These are phyloP conservation scores for Saccharomycopsis malanga DNA, from an alignment of 805 yeast genomes.

Conservation along the genomic window DNA sequence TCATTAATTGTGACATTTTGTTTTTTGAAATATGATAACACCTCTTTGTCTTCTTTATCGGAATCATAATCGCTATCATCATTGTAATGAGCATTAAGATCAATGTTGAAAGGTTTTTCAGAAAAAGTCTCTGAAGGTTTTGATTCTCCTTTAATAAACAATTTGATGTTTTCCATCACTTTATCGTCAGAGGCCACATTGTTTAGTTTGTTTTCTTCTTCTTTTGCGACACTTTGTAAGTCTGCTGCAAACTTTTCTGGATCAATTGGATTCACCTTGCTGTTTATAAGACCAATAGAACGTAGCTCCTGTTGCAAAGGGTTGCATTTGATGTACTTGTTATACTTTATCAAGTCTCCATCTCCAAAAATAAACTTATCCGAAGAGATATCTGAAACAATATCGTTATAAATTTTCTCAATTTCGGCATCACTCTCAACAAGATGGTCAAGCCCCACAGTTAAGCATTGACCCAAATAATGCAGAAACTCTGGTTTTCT, in stretches of 20 bases:
- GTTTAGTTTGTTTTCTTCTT: neutral
- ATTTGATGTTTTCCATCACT: conserved; percentile 1
- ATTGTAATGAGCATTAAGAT: conserved; percentile 6
- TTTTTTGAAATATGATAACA: conserved; percentile 26
- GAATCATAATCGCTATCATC: conserved; percentile 23
- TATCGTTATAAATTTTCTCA: neutral
- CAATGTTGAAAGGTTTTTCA: conserved; percentile 1
- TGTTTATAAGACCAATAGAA: neutral
- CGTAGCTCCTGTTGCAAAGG: neutral
- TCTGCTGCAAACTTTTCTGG: neutral
- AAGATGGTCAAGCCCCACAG: neutral
- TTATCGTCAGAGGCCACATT: neutral
- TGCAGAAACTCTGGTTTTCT: no score
- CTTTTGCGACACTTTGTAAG: neutral
- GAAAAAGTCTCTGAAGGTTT: neutral
- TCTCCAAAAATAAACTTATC: no score
- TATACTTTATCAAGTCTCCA: no score
- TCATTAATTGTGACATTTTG: conserved; percentile 46
- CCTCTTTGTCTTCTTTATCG: conserved; percentile 26
- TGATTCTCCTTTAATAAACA: neutral
- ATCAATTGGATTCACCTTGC: neutral
- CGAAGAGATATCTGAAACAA: no score
- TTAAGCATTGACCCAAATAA: neutral
- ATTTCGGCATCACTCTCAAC: neutral
- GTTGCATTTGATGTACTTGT: neutral